A percentile compares a stretch with the other conserved stretches of the same genome.
phyloP scores from a whole-genome alignment of 441 rosid genomes.

The Gossypium laxum region DNA sequence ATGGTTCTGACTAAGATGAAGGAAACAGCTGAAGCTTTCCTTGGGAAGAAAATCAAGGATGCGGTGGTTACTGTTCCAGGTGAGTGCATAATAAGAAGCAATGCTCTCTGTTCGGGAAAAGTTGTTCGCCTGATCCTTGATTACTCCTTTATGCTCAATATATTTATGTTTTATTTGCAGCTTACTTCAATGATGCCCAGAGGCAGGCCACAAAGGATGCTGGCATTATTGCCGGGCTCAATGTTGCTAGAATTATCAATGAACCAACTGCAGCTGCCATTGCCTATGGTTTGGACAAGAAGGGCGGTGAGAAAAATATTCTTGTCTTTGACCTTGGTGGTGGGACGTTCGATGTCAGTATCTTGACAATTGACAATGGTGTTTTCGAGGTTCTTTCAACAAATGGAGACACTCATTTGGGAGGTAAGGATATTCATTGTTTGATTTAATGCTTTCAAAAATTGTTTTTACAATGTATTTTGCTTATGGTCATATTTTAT shows the following conservation, averaged over 20 bases:
- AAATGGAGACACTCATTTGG: conserved; percentile 83
- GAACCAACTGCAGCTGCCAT: conserved; percentile 98
- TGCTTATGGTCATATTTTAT: conserved; percentile 8
- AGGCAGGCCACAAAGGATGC: conserved; percentile 99
- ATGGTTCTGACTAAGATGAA: conserved; percentile 80
- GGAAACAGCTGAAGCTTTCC: conserved; percentile 96
- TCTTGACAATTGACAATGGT: conserved; percentile 77
- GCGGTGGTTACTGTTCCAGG: conserved; percentile 99
- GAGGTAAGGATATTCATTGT: conserved; percentile 36
- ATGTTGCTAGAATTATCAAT: conserved; percentile 79
- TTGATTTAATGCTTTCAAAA: too few relatives aligned
- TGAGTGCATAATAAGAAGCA: conserved; percentile 17
- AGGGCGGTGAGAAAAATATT: conserved; percentile 89
- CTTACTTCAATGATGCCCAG: conserved; percentile 92
- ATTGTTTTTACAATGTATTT: not conserved
- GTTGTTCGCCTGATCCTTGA: not conserved
- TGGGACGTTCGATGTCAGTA: conserved; percentile 86
- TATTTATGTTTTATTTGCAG: conserved; percentile 23
- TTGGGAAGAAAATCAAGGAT: conserved; percentile 92
- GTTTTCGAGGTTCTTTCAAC: conserved; percentile 82
- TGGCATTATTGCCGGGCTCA: conserved; percentile 86
- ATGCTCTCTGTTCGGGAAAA: not conserved
- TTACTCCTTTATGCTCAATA: too few relatives aligned
- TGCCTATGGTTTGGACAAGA: conserved; percentile 86
- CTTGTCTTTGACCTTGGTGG: conserved; percentile 96